Conservation (phyloP, 345 rosid genomes). For the Acer negundo region DNA sequence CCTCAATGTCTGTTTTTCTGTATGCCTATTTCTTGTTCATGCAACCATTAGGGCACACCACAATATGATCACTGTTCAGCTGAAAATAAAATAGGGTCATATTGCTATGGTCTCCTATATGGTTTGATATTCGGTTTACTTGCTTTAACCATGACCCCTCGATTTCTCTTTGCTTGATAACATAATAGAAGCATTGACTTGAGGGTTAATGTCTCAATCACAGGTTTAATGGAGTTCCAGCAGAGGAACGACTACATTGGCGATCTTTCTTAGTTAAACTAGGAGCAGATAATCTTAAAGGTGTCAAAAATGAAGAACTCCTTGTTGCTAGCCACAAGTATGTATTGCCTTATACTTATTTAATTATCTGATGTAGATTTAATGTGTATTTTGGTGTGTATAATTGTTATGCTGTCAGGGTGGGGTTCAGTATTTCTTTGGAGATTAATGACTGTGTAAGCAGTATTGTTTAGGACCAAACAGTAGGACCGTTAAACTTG, state of each 20-base stretch:
- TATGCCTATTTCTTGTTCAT: not conserved
- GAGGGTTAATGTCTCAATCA: conserved; percentile 5
- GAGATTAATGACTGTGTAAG: not conserved
- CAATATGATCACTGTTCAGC: not conserved
- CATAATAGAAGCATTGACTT: conserved; percentile 3
- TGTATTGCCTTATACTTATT: conserved; percentile 10
- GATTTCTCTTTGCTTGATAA: not conserved
- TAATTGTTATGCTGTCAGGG: not conserved
- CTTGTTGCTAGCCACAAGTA: conserved; percentile 98
- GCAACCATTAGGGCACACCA: not conserved
- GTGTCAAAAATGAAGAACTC: conserved; percentile 90
- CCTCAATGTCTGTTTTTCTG: not conserved
- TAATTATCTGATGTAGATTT: conserved; percentile 9
- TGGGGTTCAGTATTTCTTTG: not conserved
- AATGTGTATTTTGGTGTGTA: conserved; percentile 1
- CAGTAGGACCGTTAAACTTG: not conserved
- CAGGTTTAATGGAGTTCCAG: conserved; percentile 95
- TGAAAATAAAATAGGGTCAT: not conserved
- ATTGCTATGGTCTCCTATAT: not conserved
- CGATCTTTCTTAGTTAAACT: conserved; percentile 88
- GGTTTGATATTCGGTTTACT: not conserved
- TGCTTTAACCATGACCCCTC: conserved; percentile 7
- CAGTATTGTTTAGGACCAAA: not conserved
- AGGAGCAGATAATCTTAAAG: conserved; percentile 90
- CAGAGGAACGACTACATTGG: conserved; percentile 96